These are phyloP conservation scores for Citrus glauca DNA, from an alignment of 345 rosid species.

Conservation along the genomic window DNA sequence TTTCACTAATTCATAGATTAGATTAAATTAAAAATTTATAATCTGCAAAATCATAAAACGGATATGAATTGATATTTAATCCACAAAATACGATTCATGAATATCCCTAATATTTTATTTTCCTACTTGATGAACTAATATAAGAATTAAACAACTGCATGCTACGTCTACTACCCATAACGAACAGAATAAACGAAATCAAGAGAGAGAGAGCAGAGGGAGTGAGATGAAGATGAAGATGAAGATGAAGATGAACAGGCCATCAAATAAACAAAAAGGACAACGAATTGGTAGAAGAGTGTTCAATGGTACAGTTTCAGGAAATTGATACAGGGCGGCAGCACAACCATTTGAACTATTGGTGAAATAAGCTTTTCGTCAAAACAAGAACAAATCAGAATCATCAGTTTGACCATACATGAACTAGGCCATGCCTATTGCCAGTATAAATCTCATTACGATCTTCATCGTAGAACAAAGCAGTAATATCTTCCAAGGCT, in stretches of 20 bases:
- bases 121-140: background rate
- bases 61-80: no score
- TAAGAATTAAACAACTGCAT: background rate
- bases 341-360: constrained; percentile 9
- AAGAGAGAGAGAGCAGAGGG: background rate
- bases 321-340: background rate
- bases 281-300: background rate
- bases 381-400: background rate
- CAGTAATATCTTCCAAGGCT: constrained; percentile 77
- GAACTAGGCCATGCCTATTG: constrained; percentile 63
- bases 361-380: background rate
- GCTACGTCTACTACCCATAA: background rate
- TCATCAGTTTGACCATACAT: constrained; percentile 66
- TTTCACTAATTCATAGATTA: accelerated
- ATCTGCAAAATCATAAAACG: accelerated
- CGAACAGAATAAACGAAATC: background rate
- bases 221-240: background rate
- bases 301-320: background rate
- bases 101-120: background rate
- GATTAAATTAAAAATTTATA: no score
- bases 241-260: background rate
- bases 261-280: background rate
- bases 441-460: constrained; percentile 75
- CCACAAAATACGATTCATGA: no score
- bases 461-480: constrained; percentile 73